Conservation (phyloP, 768 basidiomycete genomes). For the Lentinula sp. region DNA sequence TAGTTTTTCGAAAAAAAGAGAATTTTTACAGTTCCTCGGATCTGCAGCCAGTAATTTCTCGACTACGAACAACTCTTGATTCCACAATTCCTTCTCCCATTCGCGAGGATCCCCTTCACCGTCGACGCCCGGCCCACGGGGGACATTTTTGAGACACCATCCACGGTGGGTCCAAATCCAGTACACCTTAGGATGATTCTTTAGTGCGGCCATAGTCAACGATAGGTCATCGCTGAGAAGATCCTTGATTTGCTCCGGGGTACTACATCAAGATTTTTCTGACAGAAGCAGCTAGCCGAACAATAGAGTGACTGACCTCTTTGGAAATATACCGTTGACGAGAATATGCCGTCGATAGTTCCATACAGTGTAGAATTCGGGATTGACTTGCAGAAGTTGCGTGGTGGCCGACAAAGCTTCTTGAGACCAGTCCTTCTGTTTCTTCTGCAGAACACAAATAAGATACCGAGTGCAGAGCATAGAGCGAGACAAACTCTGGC, state of each 20-base stretch:
- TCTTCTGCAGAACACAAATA: slow-evolving; percentile 47
- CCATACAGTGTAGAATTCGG: slow-evolving; percentile 97
- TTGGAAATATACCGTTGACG: slow-evolving; percentile 60
- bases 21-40: slow-evolving; percentile 79
- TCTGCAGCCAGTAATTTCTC: slow-evolving; percentile 93
- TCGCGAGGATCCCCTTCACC: slow-evolving; percentile 38
- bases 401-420: slow-evolving; percentile 80
- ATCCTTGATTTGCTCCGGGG: slow-evolving; percentile 54
- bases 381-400: slow-evolving; percentile 73
- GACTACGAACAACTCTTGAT: slow-evolving; percentile 77
- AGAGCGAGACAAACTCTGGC: slow-evolving; percentile 44
- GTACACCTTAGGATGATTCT: slow-evolving; percentile 90
- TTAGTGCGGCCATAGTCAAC: slow-evolving; percentile 77
- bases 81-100: slow-evolving; percentile 85
- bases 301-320: slow-evolving; percentile 38
- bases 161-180: slow-evolving; percentile 98
- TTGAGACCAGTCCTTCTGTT: slow-evolving; percentile 54
- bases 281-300: background rate
- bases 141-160: slow-evolving; percentile 91
- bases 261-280: slow-evolving; percentile 29
- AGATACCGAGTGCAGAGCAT: slow-evolving; percentile 2
- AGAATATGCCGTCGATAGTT: slow-evolving; percentile 87
- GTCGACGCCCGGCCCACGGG: slow-evolving; percentile 55
- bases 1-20: too few species aligned
- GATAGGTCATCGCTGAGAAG: slow-evolving; percentile 68